Evolutionary conservation across 2,329 filamentous ascomycete species (phyloP), one percentile per base, ranked within the genome.

Genomic region (Raffaelea deltoideospora): DNA sequence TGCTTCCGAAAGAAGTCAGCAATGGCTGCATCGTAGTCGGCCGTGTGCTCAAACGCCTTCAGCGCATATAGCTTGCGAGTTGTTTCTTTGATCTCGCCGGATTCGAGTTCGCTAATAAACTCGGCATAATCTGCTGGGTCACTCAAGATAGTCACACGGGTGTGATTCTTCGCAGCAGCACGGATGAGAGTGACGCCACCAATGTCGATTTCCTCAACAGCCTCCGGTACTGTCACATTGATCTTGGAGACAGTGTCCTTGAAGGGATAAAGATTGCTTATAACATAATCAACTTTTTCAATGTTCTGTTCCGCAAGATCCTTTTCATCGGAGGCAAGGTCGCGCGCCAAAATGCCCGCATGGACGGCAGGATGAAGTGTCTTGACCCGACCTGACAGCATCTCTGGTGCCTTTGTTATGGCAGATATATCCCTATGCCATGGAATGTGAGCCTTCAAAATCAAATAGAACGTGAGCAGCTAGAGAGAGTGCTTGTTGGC

Each of bases 251-350:
- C 78, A 23, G 90, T 98, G 57, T 96, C 87, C 67, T 95, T 95
- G 76, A 98, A 98, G 11, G 90, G 90, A 61, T 98, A 96, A 38
- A 98, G 72, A 65, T 98, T 98, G 79, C 90, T 96, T 56, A 98
- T 80, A 50, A 94, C 85, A 51, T 79, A 93, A 70, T 93, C 85
- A 41, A 94, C 85, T 65, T 93, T 93, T 65, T 82, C 72, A 57
- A 94, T 94, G 62, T 86, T 90, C 64, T 93, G 85, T 59, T 90
- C 82, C 35, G 84, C 85, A 34, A 98, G 78, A 54, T 98, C 90
- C 62, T 94, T 92, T 64, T 96, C 85, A 61, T 98, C 90, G 13
- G 87, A 88, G 47, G 82, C 86, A 47, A 96, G 79, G 60, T 96
- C 78, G 46, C 90, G 84, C 42, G 90, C 90, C 43, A 98, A 79